Conservation (phyloP, 129 eudicot genomes). For the Artemisia tridentata region DNA sequence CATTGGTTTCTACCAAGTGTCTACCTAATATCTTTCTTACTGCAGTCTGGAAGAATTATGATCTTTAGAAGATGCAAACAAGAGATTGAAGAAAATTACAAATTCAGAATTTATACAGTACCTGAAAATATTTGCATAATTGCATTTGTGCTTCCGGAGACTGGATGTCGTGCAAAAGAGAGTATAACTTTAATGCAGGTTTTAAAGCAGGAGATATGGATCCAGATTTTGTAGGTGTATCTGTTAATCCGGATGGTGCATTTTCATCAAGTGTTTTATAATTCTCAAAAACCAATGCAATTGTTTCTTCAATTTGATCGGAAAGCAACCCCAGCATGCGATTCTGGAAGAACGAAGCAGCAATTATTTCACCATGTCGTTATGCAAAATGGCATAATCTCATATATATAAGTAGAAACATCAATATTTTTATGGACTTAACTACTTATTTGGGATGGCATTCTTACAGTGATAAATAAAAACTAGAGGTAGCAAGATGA, state of each 20-base stretch:
- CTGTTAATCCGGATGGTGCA: constrained; percentile 51
- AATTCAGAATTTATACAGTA: not conserved
- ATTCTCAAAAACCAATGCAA: constrained; percentile 67
- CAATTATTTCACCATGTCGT: not conserved
- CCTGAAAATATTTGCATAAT: constrained; percentile 82
- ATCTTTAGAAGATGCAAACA: constrained; percentile 14
- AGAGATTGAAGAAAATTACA: not conserved
- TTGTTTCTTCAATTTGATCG: constrained; percentile 54
- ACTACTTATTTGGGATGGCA: not conserved
- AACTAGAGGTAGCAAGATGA: not conserved
- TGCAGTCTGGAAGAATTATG: constrained; percentile 49
- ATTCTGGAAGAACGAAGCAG: constrained; percentile 34
- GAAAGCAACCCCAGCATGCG: constrained; percentile 71
- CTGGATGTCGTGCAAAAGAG: constrained; percentile 55
- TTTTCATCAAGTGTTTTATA: constrained; percentile 75
- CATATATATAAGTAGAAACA: constrained; percentile 2
- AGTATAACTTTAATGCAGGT: constrained; percentile 72
- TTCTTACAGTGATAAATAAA: not conserved
- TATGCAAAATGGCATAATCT: constrained; percentile 4
- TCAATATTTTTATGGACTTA: not conserved
- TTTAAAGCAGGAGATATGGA: constrained; percentile 61
- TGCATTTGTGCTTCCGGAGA: constrained; percentile 65
- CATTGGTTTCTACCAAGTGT: constrained; percentile 66
- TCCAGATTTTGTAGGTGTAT: constrained; percentile 46
- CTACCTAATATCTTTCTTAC: constrained; percentile 69